phyloP scores from a whole-genome alignment of 768 basidiomycete genomes.

The Trametopsis cervina region DNA sequence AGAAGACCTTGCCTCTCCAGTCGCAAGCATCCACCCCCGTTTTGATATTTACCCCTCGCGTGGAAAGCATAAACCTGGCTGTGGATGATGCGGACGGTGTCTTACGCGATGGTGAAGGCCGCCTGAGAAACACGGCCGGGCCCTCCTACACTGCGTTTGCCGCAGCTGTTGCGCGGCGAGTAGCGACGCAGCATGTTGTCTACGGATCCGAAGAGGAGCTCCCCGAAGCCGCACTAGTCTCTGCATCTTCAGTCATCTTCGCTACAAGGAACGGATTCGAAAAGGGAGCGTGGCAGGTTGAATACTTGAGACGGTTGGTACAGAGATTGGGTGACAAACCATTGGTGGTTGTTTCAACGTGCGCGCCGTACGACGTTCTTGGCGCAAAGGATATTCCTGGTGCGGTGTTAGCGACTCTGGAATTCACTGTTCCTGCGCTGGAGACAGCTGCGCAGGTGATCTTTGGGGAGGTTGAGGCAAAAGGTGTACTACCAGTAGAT shows the following conservation, averaged over 20 bases:
- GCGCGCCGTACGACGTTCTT: constrained; percentile 59
- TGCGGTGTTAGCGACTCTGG: constrained; percentile 46
- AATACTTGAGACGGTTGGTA: constrained; percentile 28
- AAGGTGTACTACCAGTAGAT: constrained; percentile 25
- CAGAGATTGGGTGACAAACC: constrained; percentile 20
- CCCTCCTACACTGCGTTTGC: constrained; percentile 48
- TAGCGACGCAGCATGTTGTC: constrained; percentile 37
- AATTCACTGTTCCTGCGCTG: constrained; percentile 49
- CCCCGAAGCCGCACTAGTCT: constrained; percentile 1
- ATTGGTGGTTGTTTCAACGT: constrained; percentile 50
- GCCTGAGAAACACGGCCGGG: constrained; percentile 49
- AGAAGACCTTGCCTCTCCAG: constrained; percentile 29
- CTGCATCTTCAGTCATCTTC: constrained; percentile 35
- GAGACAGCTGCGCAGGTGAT: constrained; percentile 36
- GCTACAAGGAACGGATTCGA: constrained; percentile 53
- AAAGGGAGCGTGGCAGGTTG: constrained; percentile 44
- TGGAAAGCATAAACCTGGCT: constrained; percentile 53
- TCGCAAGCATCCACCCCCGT: constrained; percentile 23
- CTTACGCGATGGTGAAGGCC: constrained; percentile 34
- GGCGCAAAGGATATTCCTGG: constrained; percentile 21
- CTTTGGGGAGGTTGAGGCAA: constrained; percentile 29
- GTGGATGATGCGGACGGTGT: constrained; percentile 51
- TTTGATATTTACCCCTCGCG: constrained; percentile 43
- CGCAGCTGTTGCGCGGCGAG: constrained; percentile 27
- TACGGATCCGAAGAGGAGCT: constrained; percentile 26